Evolutionary conservation across 163 green algal species (phyloP).

Genomic region (Chlamydomonas reinhardtii): DNA sequence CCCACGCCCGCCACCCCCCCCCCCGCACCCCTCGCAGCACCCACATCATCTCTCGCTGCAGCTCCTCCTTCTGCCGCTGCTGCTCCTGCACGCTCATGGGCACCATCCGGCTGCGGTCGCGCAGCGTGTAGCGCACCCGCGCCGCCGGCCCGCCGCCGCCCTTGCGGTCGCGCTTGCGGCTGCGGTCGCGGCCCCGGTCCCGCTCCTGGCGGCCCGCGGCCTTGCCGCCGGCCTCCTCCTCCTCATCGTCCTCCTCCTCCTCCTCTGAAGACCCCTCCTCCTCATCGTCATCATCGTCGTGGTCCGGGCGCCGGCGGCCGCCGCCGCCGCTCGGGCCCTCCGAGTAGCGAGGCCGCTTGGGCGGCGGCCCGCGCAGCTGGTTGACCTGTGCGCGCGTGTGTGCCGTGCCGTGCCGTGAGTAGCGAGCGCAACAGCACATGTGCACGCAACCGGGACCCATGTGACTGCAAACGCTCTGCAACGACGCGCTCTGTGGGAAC

Average conservation of each 20-base stretch:
- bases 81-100: conserved; percentile 26
- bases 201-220: too few relatives aligned
- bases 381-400: conserved; percentile 10
- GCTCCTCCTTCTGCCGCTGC: conserved; percentile 39
- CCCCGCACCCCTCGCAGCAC: neutral
- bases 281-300: conserved; percentile 6
- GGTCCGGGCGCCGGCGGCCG: conserved; percentile 3
- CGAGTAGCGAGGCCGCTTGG: conserved; percentile 20
- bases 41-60: conserved; percentile 14
- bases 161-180: conserved; percentile 16
- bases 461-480: too few relatives aligned
- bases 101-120: conserved; percentile 54
- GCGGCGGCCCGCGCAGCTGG: neutral
- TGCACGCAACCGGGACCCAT: too few relatives aligned
- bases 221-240: conserved; percentile 17
- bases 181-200: neutral
- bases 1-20: too few relatives aligned
- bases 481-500: too few relatives aligned
- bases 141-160: neutral
- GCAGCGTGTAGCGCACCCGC: conserved; percentile 46
- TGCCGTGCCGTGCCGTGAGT: too few relatives aligned
- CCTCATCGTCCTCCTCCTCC: conserved; percentile 58
- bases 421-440: too few relatives aligned
- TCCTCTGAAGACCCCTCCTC: conserved; percentile 53
- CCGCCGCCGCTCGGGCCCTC: conserved; percentile 20